A percentile compares a stretch with the other conserved stretches of the same genome.
phyloP scores from a whole-genome alignment of 2,329 filamentous ascomycete species.

The Didymella exigua region DNA sequence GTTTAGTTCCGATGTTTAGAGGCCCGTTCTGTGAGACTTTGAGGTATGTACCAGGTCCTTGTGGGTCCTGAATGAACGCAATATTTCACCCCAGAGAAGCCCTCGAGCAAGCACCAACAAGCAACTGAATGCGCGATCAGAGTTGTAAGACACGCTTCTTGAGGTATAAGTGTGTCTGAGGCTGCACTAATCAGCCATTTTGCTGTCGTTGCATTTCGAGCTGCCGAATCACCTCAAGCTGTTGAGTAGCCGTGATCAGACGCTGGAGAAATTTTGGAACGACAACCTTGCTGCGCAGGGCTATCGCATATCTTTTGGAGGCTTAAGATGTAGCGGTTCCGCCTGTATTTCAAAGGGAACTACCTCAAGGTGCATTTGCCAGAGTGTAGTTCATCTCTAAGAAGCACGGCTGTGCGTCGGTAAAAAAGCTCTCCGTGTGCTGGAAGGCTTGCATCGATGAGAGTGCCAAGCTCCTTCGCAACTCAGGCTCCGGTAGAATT shows the following conservation, averaged over 20 bases:
- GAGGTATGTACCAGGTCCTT: background rate
- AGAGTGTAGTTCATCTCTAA: too few species aligned
- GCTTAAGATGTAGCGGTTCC: background rate
- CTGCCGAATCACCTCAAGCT: too few species aligned
- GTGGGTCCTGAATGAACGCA: background rate
- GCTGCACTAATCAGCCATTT: background rate
- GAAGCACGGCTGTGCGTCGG: too few species aligned
- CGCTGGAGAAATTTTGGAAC: background rate
- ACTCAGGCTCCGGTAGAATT: background rate
- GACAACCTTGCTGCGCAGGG: background rate
- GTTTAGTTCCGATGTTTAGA: background rate
- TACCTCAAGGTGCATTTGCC: background rate
- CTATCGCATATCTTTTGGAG: background rate
- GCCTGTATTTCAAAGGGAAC: background rate
- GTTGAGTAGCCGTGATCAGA: background rate
- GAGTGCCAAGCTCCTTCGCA: background rate
- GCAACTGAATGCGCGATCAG: background rate
- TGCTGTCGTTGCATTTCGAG: background rate
- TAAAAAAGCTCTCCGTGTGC: too few species aligned
- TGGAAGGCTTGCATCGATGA: too few species aligned
- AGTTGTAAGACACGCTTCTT: too few species aligned
- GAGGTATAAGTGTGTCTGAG: background rate
- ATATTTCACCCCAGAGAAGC: background rate
- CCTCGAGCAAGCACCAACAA: background rate
- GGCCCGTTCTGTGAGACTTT: too few species aligned